phyloP scores from a whole-genome alignment of 2,329 filamentous ascomycete species.

The Aspergillus novofumigatus region DNA sequence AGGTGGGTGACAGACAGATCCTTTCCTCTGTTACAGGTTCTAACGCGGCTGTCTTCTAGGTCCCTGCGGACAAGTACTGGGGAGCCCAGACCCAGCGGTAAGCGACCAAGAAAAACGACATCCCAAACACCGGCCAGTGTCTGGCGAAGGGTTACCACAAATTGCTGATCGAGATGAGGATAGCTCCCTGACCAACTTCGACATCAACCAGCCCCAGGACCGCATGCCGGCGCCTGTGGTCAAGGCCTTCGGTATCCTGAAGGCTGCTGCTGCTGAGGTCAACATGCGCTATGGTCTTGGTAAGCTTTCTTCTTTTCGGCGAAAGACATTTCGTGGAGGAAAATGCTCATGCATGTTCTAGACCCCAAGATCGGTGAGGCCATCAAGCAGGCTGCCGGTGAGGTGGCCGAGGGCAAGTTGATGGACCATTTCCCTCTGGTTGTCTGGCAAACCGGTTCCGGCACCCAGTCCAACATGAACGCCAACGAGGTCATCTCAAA shows the following conservation, averaged over 20 bases:
- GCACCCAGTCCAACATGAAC: constrained; percentile 99
- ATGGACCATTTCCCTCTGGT: constrained; percentile 97
- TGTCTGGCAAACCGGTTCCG: constrained; percentile 98
- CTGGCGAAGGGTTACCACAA: background rate
- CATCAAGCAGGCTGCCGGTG: constrained; percentile 88
- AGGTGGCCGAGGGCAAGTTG: constrained; percentile 91
- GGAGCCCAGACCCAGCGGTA: constrained; percentile 90
- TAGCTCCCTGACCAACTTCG: constrained; percentile 89
- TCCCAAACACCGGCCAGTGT: background rate
- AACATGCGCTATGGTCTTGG: constrained; percentile 92
- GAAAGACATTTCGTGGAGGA: constrained; percentile 6
- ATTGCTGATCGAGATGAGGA: constrained; percentile 18
- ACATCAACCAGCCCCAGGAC: constrained; percentile 98
- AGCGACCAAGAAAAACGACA: constrained; percentile 13
- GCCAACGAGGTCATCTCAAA: constrained; percentile 99
- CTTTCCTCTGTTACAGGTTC: constrained; percentile 1
- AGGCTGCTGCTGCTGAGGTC: constrained; percentile 91
- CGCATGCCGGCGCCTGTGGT: constrained; percentile 94
- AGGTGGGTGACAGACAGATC: constrained; percentile 42
- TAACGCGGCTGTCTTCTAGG: constrained; percentile 38
- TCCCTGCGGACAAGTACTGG: constrained; percentile 93
- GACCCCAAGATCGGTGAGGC: constrained; percentile 87
- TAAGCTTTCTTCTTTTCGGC: constrained; percentile 24
- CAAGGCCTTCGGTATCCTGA: constrained; percentile 92
- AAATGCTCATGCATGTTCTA: constrained; percentile 32